These are phyloP conservation scores for Arabis alpina DNA, from an alignment of 345 rosid species.

Conservation along the genomic window DNA sequence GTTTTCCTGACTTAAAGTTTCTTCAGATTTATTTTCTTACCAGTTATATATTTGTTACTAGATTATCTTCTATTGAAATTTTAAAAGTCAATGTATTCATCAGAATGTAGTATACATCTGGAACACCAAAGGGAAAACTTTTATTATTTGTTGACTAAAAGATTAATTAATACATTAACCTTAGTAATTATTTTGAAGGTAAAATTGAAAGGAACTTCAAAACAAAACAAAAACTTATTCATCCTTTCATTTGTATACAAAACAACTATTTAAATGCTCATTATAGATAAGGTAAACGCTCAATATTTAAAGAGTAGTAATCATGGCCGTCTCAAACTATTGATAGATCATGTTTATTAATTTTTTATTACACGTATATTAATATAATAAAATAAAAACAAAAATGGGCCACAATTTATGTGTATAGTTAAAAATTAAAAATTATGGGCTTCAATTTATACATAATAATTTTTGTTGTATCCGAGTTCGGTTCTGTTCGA, in stretches of 20 bases:
- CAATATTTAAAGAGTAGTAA: neutral
- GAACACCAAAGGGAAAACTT: neutral
- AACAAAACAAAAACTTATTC: no score
- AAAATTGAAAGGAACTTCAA: no score
- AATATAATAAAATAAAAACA: no score
- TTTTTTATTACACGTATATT: no score
- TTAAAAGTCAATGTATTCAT: neutral
- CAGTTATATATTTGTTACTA: neutral
- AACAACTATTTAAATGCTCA: neutral
- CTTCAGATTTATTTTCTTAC: no score
- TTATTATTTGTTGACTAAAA: constrained; percentile 2
- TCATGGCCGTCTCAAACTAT: no score
- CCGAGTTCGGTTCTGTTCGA: no score
- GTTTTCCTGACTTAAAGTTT: neutral
- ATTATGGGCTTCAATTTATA: no score
- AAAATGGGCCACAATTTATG: no score
- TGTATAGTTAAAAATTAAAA: no score
- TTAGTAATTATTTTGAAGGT: neutral
- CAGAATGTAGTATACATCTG: neutral
- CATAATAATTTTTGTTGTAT: no score
- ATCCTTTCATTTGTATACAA: neutral
- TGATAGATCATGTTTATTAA: no score
- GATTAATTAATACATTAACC: constrained; percentile 1
- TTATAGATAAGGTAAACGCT: neutral
- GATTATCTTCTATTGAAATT: neutral